phyloP scores from a whole-genome alignment of 1,284 basidiomycete genomes.

The Irpex sp. region DNA sequence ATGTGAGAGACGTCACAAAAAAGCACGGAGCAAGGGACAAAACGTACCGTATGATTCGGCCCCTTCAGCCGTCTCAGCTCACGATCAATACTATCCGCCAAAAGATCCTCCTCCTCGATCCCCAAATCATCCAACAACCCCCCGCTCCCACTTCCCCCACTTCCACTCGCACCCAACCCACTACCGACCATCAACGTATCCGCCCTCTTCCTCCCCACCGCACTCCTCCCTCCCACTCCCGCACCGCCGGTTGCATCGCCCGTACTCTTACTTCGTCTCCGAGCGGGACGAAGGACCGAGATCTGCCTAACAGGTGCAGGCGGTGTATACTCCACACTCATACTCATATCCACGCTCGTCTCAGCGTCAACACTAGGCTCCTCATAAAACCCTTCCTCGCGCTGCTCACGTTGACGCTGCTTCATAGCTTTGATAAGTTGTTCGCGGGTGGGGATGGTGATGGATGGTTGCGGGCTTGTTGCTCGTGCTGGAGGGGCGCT shows the following conservation, averaged over 20 bases:
- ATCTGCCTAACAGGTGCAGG: conserved; percentile 23
- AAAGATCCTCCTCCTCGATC: conserved; percentile 43
- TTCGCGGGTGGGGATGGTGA: conserved; percentile 60
- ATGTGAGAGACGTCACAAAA: not conserved
- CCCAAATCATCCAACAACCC: conserved; percentile 39
- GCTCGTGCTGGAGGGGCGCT: not conserved
- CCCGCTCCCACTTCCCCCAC: conserved; percentile 12
- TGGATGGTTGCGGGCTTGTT: not conserved
- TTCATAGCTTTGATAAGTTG: conserved; percentile 71
- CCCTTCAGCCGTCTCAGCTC: conserved; percentile 61
- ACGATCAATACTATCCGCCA: conserved; percentile 64
- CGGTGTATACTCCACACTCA: conserved; percentile 18
- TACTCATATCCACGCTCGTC: conserved; percentile 32
- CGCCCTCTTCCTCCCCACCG: conserved; percentile 22
- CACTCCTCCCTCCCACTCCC: conserved; percentile 15
- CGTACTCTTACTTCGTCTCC: conserved; percentile 70
- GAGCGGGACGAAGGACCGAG: conserved; percentile 43
- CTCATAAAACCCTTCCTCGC: conserved; percentile 34
- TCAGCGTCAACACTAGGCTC: too few species aligned
- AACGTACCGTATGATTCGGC: conserved; percentile 45
- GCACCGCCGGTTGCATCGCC: conserved; percentile 54
- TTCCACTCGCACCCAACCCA: too few species aligned
- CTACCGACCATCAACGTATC: conserved; percentile 18
- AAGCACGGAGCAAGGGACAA: not conserved
- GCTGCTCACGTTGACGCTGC: conserved; percentile 54